Conservation (phyloP, 371 early-diverging fungal genomes). For the Dentiscutata heterogama region DNA sequence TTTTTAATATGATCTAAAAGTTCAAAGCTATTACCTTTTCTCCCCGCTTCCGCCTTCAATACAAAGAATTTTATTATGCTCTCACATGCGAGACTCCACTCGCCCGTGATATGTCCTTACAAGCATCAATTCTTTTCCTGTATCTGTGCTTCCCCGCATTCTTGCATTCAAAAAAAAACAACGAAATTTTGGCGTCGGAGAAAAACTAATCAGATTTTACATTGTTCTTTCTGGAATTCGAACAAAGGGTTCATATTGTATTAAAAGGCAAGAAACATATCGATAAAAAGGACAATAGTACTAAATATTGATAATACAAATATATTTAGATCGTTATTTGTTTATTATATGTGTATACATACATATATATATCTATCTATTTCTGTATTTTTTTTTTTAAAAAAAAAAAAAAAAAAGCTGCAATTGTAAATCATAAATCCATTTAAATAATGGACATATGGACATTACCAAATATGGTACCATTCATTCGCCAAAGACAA, state of each 20-base stretch:
- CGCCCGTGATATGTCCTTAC: conserved; percentile 6
- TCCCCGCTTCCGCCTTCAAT: not conserved
- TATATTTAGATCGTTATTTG: conserved; percentile 1
- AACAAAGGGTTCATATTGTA: conserved; percentile 16
- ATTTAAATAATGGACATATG: not conserved
- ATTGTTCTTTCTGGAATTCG: not conserved
- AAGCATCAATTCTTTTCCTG: not conserved
- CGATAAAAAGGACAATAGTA: conserved; percentile 11
- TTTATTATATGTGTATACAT: too few relatives aligned
- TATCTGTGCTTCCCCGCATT: conserved; percentile 9
- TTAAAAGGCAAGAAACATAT: conserved; percentile 31
- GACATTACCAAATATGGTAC: conserved; percentile 12
- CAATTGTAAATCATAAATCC: conserved; percentile 37
- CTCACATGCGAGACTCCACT: conserved; percentile 25
- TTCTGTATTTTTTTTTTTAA: not conserved
- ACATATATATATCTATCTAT: too few relatives aligned
- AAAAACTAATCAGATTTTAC: conserved; percentile 21
- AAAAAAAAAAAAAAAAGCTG: conserved; percentile 22
- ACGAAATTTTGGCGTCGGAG: conserved; percentile 7
- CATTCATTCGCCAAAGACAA: not conserved
- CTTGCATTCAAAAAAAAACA: conserved; percentile 15
- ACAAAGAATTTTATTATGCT: not conserved
- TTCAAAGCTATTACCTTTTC: conserved; percentile 12
- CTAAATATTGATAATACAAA: conserved; percentile 1
- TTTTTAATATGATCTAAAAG: conserved; percentile 8